These are phyloP conservation scores for Rubia balearica DNA, from an alignment of 305 asterid genomes.

Conservation along the genomic window DNA sequence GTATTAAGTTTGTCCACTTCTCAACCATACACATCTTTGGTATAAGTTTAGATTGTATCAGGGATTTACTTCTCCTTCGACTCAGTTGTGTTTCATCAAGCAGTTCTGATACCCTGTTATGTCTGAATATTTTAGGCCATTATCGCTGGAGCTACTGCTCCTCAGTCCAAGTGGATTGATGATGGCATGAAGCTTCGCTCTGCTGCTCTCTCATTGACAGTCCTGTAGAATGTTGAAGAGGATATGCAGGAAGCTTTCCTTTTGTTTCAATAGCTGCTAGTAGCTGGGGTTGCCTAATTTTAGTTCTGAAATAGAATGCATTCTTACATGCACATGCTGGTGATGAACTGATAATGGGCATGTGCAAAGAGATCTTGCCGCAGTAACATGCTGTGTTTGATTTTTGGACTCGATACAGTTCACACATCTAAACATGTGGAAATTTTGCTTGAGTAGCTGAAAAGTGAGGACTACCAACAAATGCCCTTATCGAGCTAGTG, in stretches of 20 bases:
- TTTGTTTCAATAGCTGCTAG: background rate
- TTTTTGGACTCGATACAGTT: background rate
- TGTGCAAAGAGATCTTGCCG: background rate
- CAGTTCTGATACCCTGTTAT: background rate
- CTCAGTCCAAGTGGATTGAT: conserved; percentile 60
- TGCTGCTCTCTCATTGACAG: conserved; percentile 77
- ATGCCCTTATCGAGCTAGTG: background rate
- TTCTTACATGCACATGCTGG: background rate
- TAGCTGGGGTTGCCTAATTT: background rate
- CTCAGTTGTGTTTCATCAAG: background rate
- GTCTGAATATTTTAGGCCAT: conserved; percentile 37
- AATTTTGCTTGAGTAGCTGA: background rate
- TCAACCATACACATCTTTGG: background rate
- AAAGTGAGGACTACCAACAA: background rate
- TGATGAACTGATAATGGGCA: background rate
- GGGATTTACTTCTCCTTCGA: background rate
- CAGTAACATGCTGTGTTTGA: background rate
- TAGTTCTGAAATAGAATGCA: background rate
- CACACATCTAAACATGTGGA: background rate
- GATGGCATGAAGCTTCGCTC: conserved; percentile 84
- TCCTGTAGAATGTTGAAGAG: conserved; percentile 28
- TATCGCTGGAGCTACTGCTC: conserved; percentile 85
- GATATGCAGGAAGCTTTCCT: background rate
- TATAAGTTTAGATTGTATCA: background rate
- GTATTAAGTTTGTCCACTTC: background rate